Evolutionary conservation across 495 filamentous ascomycete genomes (phyloP).

Genomic region (Aspergillus steynii): DNA sequence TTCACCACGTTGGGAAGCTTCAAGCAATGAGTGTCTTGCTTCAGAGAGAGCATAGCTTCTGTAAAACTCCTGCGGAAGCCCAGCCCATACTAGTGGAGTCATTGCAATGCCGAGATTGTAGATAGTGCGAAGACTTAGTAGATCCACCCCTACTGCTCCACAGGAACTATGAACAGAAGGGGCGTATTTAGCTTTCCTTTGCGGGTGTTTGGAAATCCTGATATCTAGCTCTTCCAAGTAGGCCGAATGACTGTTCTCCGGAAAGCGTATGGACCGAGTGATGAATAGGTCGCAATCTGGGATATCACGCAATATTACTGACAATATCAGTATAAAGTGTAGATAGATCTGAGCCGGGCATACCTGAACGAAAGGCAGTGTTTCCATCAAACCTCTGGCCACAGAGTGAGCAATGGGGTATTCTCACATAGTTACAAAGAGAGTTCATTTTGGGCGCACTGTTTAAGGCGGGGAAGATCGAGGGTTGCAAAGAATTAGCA

Average conservation of each 20-base stretch:
- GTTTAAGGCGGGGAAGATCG: no score
- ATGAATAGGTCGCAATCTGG: not conserved
- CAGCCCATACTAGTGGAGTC: conserved; percentile 1
- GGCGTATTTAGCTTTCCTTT: not conserved
- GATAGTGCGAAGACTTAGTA: not conserved
- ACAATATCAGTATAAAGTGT: not conserved
- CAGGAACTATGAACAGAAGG: conserved; percentile 1
- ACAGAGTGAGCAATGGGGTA: conserved; percentile 5
- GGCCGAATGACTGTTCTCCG: not conserved
- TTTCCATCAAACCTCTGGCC: not conserved
- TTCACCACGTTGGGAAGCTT: not conserved
- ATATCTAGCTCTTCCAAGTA: no score
- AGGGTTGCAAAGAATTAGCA: no score
- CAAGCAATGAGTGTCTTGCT: no score
- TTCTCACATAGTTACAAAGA: no score
- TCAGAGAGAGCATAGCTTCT: not conserved
- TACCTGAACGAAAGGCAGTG: not conserved
- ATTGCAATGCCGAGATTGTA: conserved; percentile 5
- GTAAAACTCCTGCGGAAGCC: conserved; percentile 1
- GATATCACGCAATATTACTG: not conserved
- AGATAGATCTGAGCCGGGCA: not conserved
- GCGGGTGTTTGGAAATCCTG: not conserved
- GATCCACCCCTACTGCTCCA: not conserved
- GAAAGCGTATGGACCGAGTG: not conserved
- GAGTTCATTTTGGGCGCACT: no score